phyloP scores from a whole-genome alignment of 805 yeast genomes.

The Zygosaccharomyces bailii region DNA sequence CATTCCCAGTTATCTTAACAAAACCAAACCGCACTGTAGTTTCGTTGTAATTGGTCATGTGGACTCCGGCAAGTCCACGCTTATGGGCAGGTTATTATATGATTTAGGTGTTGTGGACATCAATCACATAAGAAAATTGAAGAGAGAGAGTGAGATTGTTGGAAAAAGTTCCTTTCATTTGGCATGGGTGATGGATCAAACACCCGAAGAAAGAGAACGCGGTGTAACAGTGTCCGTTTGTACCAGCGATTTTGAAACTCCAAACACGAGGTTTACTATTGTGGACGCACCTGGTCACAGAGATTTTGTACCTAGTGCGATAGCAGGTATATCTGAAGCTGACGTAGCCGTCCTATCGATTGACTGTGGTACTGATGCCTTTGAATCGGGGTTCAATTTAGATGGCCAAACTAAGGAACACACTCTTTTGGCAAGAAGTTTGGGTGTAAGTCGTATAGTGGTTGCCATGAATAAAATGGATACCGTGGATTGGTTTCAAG shows the following conservation, averaged over 20 bases:
- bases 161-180: conserved; percentile 99
- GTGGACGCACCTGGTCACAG: conserved; percentile 99
- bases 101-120: conserved; percentile 95
- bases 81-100: conserved; percentile 93
- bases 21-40: conserved; percentile 92
- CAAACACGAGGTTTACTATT: conserved; percentile 89
- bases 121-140: conserved; percentile 93
- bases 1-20: conserved; percentile 75
- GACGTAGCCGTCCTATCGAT: conserved; percentile 95
- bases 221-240: conserved; percentile 99
- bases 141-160: conserved; percentile 95
- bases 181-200: conserved; percentile 99
- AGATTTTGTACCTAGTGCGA: conserved; percentile 96
- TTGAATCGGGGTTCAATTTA: conserved; percentile 96
- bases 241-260: conserved; percentile 93
- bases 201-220: conserved; percentile 95
- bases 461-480: conserved; percentile 88
- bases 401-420: conserved; percentile 99
- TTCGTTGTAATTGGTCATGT: conserved; percentile 98
- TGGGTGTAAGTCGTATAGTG: conserved; percentile 86
- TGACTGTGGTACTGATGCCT: conserved; percentile 97
- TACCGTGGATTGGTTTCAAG: conserved; percentile 89
- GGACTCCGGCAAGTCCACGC: conserved; percentile 98
- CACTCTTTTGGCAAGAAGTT: conserved; percentile 91
- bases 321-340: conserved; percentile 99